These are phyloP conservation scores for Pyronema domesticum DNA, from an alignment of 495 filamentous ascomycete species.

Conservation along the genomic window DNA sequence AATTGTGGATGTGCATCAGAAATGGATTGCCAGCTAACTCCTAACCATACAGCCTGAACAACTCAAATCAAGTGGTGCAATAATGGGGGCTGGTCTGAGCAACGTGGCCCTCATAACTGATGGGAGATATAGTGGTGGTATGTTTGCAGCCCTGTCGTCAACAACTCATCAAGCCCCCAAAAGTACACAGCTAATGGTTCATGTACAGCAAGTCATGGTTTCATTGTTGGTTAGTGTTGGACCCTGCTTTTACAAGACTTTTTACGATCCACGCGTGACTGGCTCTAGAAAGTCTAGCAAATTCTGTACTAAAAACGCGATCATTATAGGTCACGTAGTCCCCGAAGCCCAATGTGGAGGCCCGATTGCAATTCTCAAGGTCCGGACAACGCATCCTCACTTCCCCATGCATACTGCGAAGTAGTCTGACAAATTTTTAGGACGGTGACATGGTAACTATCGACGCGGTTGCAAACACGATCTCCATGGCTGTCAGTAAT, in stretches of 20 bases:
- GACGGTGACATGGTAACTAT: slow-evolving; percentile 80
- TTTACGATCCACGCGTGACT: too few relatives aligned
- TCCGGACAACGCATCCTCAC: slow-evolving; percentile 8
- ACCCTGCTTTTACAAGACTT: neutral
- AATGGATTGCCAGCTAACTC: neutral
- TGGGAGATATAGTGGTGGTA: slow-evolving; percentile 62
- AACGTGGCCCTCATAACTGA: slow-evolving; percentile 91
- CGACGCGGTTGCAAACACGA: slow-evolving; percentile 58
- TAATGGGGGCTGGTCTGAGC: slow-evolving; percentile 79
- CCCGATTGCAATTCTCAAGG: slow-evolving; percentile 24
- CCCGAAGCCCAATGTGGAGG: slow-evolving; percentile 54
- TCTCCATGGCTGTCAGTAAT: slow-evolving; percentile 57
- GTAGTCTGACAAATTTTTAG: slow-evolving; percentile 1
- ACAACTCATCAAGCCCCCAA: neutral
- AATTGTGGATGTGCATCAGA: too few relatives aligned
- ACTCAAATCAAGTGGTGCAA: slow-evolving; percentile 67
- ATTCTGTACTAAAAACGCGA: slow-evolving; percentile 5
- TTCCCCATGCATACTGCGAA: neutral
- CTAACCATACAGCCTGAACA: slow-evolving; percentile 50
- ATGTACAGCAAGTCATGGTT: slow-evolving; percentile 59
- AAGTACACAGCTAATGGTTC: slow-evolving; percentile 11
- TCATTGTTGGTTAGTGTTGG: slow-evolving; percentile 50
- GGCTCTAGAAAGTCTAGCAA: slow-evolving; percentile 5
- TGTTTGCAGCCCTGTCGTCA: neutral
- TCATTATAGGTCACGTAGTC: slow-evolving; percentile 53